Evolutionary conservation across 2,329 filamentous ascomycete genomes (phyloP).

Genomic region (Aspergillus pseudoviridinutans): DNA sequence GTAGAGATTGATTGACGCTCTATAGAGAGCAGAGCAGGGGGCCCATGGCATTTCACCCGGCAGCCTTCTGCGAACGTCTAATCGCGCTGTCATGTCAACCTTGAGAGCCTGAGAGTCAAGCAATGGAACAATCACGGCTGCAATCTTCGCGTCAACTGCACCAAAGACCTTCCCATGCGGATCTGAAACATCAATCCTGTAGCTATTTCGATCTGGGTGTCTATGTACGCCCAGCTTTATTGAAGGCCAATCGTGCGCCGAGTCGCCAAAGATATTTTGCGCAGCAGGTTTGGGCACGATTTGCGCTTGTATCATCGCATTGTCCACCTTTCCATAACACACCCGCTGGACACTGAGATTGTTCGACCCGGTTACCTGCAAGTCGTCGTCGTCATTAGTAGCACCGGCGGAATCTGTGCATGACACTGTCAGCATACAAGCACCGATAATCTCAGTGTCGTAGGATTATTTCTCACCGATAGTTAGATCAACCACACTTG

Average conservation of each 20-base stretch:
- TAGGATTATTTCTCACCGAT: constrained; percentile 21
- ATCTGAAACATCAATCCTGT: constrained; percentile 68
- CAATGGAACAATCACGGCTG: constrained; percentile 65
- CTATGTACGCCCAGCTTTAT: constrained; percentile 70
- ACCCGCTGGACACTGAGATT: constrained; percentile 66
- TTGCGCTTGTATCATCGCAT: constrained; percentile 62
- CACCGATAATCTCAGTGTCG: not conserved
- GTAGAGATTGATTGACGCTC: constrained; percentile 72
- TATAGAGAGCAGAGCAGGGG: constrained; percentile 57
- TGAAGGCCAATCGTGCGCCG: constrained; percentile 59
- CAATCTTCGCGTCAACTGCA: constrained; percentile 64
- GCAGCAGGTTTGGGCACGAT: constrained; percentile 65
- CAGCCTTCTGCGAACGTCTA: constrained; percentile 62
- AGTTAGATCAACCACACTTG: constrained; percentile 45
- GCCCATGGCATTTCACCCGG: constrained; percentile 63
- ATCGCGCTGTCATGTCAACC: constrained; percentile 68
- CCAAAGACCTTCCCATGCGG: constrained; percentile 69
- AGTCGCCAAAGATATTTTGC: constrained; percentile 54
- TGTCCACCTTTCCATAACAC: constrained; percentile 74
- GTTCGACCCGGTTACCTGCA: constrained; percentile 48
- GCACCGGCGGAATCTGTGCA: constrained; percentile 15
- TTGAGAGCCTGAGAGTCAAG: constrained; percentile 63
- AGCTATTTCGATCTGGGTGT: constrained; percentile 51
- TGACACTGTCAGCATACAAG: constrained; percentile 15
- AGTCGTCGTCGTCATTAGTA: constrained; percentile 33